Evolutionary conservation across 2,329 filamentous ascomycete genomes (phyloP).

Genomic region (Colletotrichum eremochloae): DNA sequence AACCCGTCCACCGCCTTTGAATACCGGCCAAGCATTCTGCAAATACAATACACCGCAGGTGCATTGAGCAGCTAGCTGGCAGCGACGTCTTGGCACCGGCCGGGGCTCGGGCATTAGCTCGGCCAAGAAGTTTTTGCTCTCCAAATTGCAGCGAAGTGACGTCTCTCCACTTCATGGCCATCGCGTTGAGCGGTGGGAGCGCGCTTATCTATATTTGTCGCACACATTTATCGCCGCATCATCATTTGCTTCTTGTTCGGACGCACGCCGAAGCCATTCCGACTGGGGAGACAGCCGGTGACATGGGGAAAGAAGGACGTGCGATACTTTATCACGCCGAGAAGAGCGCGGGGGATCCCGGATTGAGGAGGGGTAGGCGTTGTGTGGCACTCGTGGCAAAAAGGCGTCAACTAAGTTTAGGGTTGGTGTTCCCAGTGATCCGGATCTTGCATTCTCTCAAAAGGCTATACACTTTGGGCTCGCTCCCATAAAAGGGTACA

Average conservation of each 20-base stretch:
- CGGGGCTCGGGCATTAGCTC: conserved; percentile 23
- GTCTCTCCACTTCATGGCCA: conserved; percentile 27
- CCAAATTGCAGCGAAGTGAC: conserved; percentile 5
- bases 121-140: conserved; percentile 20
- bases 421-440: conserved; percentile 32
- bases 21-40: conserved; percentile 23
- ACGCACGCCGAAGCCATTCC: background rate
- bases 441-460: conserved; percentile 15
- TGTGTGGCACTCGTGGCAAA: background rate
- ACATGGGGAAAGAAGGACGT: background rate
- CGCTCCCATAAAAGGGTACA: conserved; percentile 2
- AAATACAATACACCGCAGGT: background rate
- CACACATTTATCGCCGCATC: background rate
- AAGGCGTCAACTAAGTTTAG: conserved; percentile 8
- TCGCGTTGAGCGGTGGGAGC: background rate
- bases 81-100: conserved; percentile 31
- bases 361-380: background rate
- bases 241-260: background rate
- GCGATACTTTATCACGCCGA: background rate
- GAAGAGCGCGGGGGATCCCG: background rate
- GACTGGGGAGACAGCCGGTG: too few species aligned
- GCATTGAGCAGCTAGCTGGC: conserved; percentile 15
- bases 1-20: too few species aligned
- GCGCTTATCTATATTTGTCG: background rate
- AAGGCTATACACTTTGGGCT: conserved; percentile 2